A percentile compares a stretch with the other conserved stretches of the same genome.
These are phyloP conservation scores for Suillus subalutaceus DNA, from an alignment of 768 basidiomycete species.

Conservation along the genomic window DNA sequence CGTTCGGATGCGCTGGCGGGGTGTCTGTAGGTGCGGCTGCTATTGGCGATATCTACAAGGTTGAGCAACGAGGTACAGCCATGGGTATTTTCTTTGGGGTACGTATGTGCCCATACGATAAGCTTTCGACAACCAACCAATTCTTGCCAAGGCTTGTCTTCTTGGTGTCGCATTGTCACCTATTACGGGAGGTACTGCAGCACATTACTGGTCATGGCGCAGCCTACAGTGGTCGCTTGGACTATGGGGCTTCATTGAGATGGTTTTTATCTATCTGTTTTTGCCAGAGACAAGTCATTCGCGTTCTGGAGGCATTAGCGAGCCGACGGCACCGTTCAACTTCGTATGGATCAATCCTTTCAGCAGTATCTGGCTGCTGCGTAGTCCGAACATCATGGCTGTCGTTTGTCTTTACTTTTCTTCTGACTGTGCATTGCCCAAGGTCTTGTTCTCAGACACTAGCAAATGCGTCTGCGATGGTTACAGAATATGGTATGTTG, in stretches of 20 bases:
- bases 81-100: constrained; percentile 41
- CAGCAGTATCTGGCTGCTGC: constrained; percentile 46
- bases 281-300: constrained; percentile 69
- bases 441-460: constrained; percentile 29
- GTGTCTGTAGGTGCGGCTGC: constrained; percentile 55
- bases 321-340: constrained; percentile 1
- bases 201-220: constrained; percentile 61
- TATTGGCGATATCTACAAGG: constrained; percentile 60
- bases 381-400: constrained; percentile 55
- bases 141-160: not conserved
- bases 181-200: not conserved
- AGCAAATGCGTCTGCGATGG: constrained; percentile 32
- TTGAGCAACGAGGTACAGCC: constrained; percentile 53
- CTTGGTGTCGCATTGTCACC: constrained; percentile 1
- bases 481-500: constrained; percentile 45
- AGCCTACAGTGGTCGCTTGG: constrained; percentile 50
- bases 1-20: constrained; percentile 57
- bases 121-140: constrained; percentile 30
- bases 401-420: constrained; percentile 41
- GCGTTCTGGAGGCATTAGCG: constrained; percentile 27
- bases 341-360: constrained; percentile 57
- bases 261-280: constrained; percentile 40
- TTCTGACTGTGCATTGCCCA: not conserved
- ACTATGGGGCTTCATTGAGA: constrained; percentile 39
- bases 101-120: not conserved